Conservation (phyloP, 1,284 basidiomycete species). For the Rhizoctonia solani region DNA sequence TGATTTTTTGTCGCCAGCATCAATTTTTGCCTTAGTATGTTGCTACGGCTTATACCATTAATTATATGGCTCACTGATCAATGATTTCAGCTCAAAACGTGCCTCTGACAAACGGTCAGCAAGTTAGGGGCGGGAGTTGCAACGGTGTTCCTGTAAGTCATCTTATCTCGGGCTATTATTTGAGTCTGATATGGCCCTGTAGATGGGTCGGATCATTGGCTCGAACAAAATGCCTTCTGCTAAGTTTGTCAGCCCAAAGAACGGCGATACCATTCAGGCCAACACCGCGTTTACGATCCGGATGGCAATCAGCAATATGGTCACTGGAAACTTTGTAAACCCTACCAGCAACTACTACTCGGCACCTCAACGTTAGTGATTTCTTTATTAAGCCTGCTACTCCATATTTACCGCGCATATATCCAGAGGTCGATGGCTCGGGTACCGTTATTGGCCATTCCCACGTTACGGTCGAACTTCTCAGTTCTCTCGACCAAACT, state of each 20-base stretch:
- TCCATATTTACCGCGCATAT: slow-evolving; percentile 6
- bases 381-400: background rate
- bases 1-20: slow-evolving; percentile 7
- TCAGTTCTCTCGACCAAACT: slow-evolving; percentile 56
- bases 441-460: slow-evolving; percentile 52
- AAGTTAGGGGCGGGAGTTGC: slow-evolving; percentile 44
- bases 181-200: background rate
- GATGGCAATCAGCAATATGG: slow-evolving; percentile 44
- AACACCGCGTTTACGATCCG: slow-evolving; percentile 45
- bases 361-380: slow-evolving; percentile 48
- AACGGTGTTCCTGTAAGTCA: slow-evolving; percentile 53
- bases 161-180: slow-evolving; percentile 7
- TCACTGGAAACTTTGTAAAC: slow-evolving; percentile 43
- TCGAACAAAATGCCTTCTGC: slow-evolving; percentile 46
- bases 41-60: background rate
- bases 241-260: slow-evolving; percentile 43
- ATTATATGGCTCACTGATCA: slow-evolving; percentile 33
- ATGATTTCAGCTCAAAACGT: slow-evolving; percentile 43
- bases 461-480: slow-evolving; percentile 65
- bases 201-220: slow-evolving; percentile 32
- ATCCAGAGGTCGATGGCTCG: slow-evolving; percentile 42
- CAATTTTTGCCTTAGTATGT: slow-evolving; percentile 16
- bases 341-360: slow-evolving; percentile 46
- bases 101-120: slow-evolving; percentile 41
- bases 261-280: slow-evolving; percentile 43